Percentiles rank a stretch among this genome's conserved stretches.
Conservation (phyloP, 352 stramenopile genomes). For the Pythium rhizo-oryzae region DNA sequence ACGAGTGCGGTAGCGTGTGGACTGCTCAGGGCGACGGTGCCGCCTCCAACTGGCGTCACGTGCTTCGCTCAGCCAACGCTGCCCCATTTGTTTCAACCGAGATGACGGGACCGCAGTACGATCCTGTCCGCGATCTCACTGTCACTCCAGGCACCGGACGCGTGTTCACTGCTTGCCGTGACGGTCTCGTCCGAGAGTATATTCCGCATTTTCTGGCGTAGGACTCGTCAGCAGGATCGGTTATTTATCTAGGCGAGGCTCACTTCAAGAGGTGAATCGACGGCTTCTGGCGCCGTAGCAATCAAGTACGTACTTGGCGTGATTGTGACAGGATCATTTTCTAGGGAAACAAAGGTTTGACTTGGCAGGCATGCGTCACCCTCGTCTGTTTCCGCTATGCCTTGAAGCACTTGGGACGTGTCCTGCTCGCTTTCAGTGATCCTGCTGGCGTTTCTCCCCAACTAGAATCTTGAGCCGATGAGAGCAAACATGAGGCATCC, state of each 20-base stretch:
- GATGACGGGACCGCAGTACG: conserved; percentile 66
- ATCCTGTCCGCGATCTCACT: conserved; percentile 62
- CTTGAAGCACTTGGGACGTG: conserved; percentile 67
- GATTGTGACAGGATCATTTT: no score
- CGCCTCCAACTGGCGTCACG: conserved; percentile 56
- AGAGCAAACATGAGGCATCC: conserved; percentile 61
- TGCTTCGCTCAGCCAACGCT: conserved; percentile 13
- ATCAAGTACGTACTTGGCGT: no score
- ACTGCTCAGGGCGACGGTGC: conserved; percentile 61
- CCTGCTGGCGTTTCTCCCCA: conserved; percentile 75
- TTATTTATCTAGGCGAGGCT: conserved; percentile 10
- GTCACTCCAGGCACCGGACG: conserved; percentile 37
- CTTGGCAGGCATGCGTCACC: no score
- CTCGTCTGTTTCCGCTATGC: no score
- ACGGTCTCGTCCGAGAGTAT: conserved; percentile 70
- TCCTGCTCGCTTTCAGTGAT: conserved; percentile 85
- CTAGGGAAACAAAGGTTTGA: no score
- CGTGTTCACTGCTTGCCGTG: conserved; percentile 60
- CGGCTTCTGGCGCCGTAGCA: no score
- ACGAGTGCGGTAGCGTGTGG: conserved; percentile 38
- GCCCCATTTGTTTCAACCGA: conserved; percentile 37
- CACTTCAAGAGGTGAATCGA: no score
- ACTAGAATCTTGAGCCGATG: conserved; percentile 83
- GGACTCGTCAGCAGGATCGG: not conserved
- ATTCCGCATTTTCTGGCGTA: conserved; percentile 42